Base-by-base conservation (phyloP, 2,329 filamentous ascomycete genomes). In the Aspergillus pseudoterreus region DNA sequence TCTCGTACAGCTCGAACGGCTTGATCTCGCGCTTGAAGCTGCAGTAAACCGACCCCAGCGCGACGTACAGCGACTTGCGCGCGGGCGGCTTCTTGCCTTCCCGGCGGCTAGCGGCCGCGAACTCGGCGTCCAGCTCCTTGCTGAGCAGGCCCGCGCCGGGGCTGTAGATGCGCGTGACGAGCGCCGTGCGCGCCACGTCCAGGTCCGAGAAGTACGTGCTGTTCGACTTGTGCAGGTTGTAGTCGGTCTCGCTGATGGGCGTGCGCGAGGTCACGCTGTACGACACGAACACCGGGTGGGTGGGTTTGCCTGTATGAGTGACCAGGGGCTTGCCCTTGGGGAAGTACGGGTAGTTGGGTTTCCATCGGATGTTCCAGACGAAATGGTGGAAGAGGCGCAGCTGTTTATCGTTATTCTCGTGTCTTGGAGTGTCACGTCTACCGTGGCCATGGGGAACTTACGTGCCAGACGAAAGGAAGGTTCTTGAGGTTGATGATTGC, bases 161-260 rank as follows among this genome's bases (percentile, higher is more conserved):
- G 17, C 79, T 80, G 48, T 86, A 75, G 2, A 92, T 74, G 58
- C 85, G 82, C 45, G 84, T 86, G 48, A 95, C 83, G 8, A 94
- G 82, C 57, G 95, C 88, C 0, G 88, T 88, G 51, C 94, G 87
- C 36, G 87, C 84, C 53, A 92, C 82, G 71, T 95, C 91, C 58
- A 95, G 83, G 71, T 95, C 90, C 58, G 84, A 78, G 67, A 95
- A 95, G 76, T 95, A 95, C 27, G 91, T 95, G 61, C 82, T 84
- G 75, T 91, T 90, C 55, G 85, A 85, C 69, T 92, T 91, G 78
- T 92, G 88, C 41, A 90, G 66, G 74, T 94, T 92, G 75, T 91
- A 90, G 74, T 96, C 92, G 63, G 86, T 90, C 72, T 95, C 90
- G 60, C 88, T 79, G 49, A 88, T 73, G 1, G 88, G 82, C 12